Conservation (phyloP, 257 asterid genomes). For the Pogostemon cablin region DNA sequence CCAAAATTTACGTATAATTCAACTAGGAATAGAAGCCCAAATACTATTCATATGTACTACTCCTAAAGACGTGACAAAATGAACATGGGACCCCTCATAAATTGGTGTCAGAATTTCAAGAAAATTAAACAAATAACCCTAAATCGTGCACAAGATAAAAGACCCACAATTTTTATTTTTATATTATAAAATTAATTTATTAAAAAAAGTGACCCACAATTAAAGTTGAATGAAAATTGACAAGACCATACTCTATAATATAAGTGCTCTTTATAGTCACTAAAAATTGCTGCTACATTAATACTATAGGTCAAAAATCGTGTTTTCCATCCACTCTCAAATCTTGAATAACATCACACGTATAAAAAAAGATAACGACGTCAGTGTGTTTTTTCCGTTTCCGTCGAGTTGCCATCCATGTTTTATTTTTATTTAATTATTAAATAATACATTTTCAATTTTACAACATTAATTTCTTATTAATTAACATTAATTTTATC, state of each 20-base stretch:
- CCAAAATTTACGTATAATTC: too few relatives aligned
- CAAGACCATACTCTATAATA: slow-evolving; percentile 8
- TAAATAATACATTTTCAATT: not conserved
- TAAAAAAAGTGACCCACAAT: slow-evolving; percentile 19
- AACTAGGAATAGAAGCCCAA: too few relatives aligned
- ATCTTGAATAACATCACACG: slow-evolving; percentile 16
- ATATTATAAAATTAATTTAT: not conserved
- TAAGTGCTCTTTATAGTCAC: slow-evolving; percentile 34
- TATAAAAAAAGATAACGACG: slow-evolving; percentile 1
- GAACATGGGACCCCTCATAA: too few relatives aligned
- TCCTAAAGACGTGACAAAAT: too few relatives aligned
- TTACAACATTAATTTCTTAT: not conserved
- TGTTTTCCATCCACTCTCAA: slow-evolving; percentile 24
- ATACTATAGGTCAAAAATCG: slow-evolving; percentile 21
- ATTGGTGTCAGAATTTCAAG: too few relatives aligned
- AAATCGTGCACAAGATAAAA: not conserved
- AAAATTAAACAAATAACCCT: too few relatives aligned
- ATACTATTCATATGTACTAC: too few relatives aligned
- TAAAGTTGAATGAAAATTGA: slow-evolving; percentile 31
- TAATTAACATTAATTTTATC: too few relatives aligned
- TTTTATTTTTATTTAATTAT: not conserved
- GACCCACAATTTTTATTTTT: not conserved
- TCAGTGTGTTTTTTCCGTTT: slow-evolving; percentile 19
- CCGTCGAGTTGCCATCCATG: slow-evolving; percentile 27
- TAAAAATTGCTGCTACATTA: not conserved